Conservation (phyloP, 108 stramenopile species). For the Asterionellopsis glacialis region DNA sequence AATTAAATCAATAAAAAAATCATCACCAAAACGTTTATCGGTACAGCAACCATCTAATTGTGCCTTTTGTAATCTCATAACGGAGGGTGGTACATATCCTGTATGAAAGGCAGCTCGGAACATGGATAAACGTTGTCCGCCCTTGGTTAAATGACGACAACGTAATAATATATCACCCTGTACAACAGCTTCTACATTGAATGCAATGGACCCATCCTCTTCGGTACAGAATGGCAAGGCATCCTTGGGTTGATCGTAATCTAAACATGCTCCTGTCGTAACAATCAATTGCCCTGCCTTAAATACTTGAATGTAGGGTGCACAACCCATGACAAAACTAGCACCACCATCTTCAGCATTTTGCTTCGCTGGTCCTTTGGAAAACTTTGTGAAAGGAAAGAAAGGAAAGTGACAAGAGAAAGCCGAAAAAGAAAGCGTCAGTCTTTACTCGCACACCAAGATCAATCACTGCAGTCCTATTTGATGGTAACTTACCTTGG, state of each 20-base stretch:
- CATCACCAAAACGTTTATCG: conserved; percentile 84
- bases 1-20: conserved; percentile 92
- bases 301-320: conserved; percentile 95
- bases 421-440: background rate
- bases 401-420: background rate
- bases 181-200: conserved; percentile 68
- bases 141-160: conserved; percentile 81
- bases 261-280: conserved; percentile 70
- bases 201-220: conserved; percentile 56
- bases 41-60: conserved; percentile 93
- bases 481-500: conserved; percentile 45
- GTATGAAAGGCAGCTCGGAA: conserved; percentile 97
- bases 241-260: conserved; percentile 51
- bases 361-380: conserved; percentile 25
- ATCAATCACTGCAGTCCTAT: background rate
- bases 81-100: conserved; percentile 89
- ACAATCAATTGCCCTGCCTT: conserved; percentile 85
- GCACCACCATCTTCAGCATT: conserved; percentile 17
- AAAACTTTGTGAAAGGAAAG: conserved; percentile 25
- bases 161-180: conserved; percentile 91
- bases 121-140: conserved; percentile 85
- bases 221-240: conserved; percentile 64
- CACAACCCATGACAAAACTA: conserved; percentile 83
- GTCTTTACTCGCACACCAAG: background rate
- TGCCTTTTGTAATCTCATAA: conserved; percentile 85